phyloP scores from a whole-genome alignment of 2,329 filamentous ascomycete genomes.

The Chalaropsis ovoidea region DNA sequence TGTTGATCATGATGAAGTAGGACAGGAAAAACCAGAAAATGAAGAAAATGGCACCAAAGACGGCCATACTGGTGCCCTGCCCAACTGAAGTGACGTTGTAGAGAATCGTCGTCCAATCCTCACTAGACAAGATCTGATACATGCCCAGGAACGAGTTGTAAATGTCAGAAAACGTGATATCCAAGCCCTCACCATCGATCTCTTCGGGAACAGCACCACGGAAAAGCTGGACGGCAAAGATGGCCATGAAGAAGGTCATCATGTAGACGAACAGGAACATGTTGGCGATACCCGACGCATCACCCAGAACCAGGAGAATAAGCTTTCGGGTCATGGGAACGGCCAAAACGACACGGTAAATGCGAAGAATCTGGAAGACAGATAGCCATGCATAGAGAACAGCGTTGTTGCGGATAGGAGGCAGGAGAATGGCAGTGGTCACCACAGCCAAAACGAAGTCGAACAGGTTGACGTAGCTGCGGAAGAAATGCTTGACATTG shows the following conservation, averaged over 20 bases:
- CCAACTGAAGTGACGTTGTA: slow-evolving; percentile 70
- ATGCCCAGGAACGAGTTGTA: slow-evolving; percentile 95
- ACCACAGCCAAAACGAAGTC: slow-evolving; percentile 71
- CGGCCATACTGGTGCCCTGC: slow-evolving; percentile 58
- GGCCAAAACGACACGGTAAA: slow-evolving; percentile 83
- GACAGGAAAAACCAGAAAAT: slow-evolving; percentile 93
- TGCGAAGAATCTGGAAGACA: slow-evolving; percentile 83
- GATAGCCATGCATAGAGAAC: slow-evolving; percentile 77
- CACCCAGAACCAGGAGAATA: slow-evolving; percentile 79
- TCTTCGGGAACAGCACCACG: slow-evolving; percentile 72
- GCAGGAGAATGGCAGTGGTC: slow-evolving; percentile 77
- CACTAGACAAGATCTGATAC: slow-evolving; percentile 93
- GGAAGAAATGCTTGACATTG: slow-evolving; percentile 74
- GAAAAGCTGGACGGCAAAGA: slow-evolving; percentile 88
- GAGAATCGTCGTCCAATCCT: slow-evolving; percentile 85
- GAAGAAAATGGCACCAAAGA: slow-evolving; percentile 85
- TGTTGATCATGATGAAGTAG: slow-evolving; percentile 94
- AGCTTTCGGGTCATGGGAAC: slow-evolving; percentile 79
- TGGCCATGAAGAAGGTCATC: slow-evolving; percentile 85
- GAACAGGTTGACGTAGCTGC: slow-evolving; percentile 62
- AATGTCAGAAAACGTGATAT: slow-evolving; percentile 75
- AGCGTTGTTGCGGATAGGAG: slow-evolving; percentile 61
- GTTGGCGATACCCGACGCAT: slow-evolving; percentile 84
- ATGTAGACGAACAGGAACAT: slow-evolving; percentile 94
- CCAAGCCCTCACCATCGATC: slow-evolving; percentile 49